Percentiles rank a stretch among this genome's conserved stretches.
These are phyloP conservation scores for Gyromitra esculenta DNA, from an alignment of 2,329 filamentous ascomycete genomes.

Conservation along the genomic window DNA sequence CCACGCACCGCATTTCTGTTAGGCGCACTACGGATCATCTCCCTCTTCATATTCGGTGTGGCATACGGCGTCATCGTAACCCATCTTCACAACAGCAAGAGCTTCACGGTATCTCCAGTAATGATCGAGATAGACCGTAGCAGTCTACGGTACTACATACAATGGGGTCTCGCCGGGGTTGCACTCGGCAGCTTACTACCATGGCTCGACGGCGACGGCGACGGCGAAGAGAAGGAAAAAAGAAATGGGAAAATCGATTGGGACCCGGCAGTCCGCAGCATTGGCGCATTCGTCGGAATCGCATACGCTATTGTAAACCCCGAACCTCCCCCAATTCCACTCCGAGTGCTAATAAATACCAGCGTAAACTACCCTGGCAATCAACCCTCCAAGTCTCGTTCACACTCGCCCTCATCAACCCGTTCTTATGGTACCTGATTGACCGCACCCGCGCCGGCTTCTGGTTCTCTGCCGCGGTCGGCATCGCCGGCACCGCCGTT, in stretches of 20 bases:
- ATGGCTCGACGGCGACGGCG: conserved; percentile 75
- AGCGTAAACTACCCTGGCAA: conserved; percentile 92
- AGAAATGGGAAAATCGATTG: conserved; percentile 69
- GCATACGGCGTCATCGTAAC: conserved; percentile 84
- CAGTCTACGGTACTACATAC: conserved; percentile 70
- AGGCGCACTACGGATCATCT: conserved; percentile 67
- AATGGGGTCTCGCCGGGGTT: conserved; percentile 85
- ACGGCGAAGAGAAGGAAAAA: conserved; percentile 63
- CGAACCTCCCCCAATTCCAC: conserved; percentile 18
- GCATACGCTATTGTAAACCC: conserved; percentile 81
- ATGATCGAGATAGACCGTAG: conserved; percentile 68
- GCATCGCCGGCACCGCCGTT: conserved; percentile 76
- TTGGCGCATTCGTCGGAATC: conserved; percentile 77
- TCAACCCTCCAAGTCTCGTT: conserved; percentile 93
- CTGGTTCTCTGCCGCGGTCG: conserved; percentile 77
- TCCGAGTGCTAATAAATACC: conserved; percentile 51
- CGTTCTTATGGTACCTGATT: conserved; percentile 94
- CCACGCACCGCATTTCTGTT: conserved; percentile 63
- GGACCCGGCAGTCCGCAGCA: conserved; percentile 75
- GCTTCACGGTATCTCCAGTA: conserved; percentile 68
- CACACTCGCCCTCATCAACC: conserved; percentile 88
- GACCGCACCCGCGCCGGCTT: conserved; percentile 89
- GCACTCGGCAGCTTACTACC: conserved; percentile 81
- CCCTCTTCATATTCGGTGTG: conserved; percentile 82
- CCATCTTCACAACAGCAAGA: conserved; percentile 76